phyloP scores from a whole-genome alignment of 148 eudicot species.

The Camellia japonica region DNA sequence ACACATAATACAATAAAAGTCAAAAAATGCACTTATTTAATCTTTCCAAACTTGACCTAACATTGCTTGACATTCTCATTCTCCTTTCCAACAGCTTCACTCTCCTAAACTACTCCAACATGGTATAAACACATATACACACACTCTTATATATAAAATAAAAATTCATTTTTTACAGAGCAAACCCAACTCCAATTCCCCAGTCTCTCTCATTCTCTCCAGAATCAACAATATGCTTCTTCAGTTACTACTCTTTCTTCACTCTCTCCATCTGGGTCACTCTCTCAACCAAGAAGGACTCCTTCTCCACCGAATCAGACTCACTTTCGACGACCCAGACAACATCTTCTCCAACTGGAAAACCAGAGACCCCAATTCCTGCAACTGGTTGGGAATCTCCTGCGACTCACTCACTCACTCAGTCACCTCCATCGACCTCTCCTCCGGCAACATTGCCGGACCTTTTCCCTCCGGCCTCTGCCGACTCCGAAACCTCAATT shows the following conservation, averaged over 20 bases:
- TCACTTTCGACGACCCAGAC: constrained; percentile 48
- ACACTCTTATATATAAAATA: background rate
- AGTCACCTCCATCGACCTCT: constrained; percentile 49
- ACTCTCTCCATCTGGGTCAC: constrained; percentile 11
- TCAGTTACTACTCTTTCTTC: constrained; percentile 25
- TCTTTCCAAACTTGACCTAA: no score
- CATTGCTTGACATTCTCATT: no score
- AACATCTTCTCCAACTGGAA: constrained; percentile 43
- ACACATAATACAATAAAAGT: no score
- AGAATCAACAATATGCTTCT: constrained; percentile 15
- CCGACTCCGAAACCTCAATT: constrained; percentile 35
- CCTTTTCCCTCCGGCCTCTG: constrained; percentile 62
- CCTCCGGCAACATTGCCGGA: constrained; percentile 44
- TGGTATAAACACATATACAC: no score
- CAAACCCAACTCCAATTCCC: background rate
- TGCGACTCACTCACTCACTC: constrained; percentile 38
- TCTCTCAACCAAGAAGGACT: constrained; percentile 54
- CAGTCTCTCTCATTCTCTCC: background rate
- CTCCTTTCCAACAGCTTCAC: no score
- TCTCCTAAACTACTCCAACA: no score
- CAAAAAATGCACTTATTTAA: no score
- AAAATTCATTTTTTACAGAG: background rate
- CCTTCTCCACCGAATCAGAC: constrained; percentile 34
- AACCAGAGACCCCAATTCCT: constrained; percentile 37
- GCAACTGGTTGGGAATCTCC: constrained; percentile 53